Base-by-base conservation (phyloP, 2,329 filamentous ascomycete genomes). In the Emergomyces pasteurianus region DNA sequence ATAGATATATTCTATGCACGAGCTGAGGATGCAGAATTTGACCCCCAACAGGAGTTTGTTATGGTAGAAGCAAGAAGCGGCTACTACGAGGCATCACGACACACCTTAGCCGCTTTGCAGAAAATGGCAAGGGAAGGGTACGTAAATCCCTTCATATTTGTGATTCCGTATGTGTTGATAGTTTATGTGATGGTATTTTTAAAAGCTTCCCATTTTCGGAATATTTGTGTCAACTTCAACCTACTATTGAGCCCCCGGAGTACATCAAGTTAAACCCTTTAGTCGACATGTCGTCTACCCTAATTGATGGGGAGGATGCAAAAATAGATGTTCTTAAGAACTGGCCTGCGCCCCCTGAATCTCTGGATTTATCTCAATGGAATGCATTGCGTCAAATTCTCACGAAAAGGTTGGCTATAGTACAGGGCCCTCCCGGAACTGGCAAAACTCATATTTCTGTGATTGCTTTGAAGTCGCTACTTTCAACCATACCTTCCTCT, bases 381-480 rank as follows among this genome's bases (percentile, higher is more conserved):
- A 71, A 75, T 2, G 90, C 90, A 0, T 78, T 94, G 0, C 75
- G 81, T 18, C 78, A 83, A 0, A 91, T 95, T 63, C 73, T 94
- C 0, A 87, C 86, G 0, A 87, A 84, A 61, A 82, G 83, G 54
- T 69, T 96, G 0, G 84, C 89, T 0, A 85, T 96, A 38, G 74
- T 96, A 0, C 92, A 96, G 75, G 92, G 92, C 0, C 91, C 91
- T 10, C 91, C 90, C 0, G 86, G 85, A 5, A 87, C 85, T 1
- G 86, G 86, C 4, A 96, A 96, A 70, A 96, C 92, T 0, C 87
- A 87, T 65, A 87, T 91, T 0, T 94, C 90, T 0, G 83, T 92
- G 1, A 76, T 85, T 31, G 87, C 87, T 0, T 72, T 96, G 10
- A 83, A 82, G 54, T 78, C 86, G 1, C 76, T 92, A 59, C 76